A percentile compares a stretch with the other conserved stretches of the same genome.
phyloP scores from a whole-genome alignment of 345 rosid species.

The Murraya paniculata region DNA sequence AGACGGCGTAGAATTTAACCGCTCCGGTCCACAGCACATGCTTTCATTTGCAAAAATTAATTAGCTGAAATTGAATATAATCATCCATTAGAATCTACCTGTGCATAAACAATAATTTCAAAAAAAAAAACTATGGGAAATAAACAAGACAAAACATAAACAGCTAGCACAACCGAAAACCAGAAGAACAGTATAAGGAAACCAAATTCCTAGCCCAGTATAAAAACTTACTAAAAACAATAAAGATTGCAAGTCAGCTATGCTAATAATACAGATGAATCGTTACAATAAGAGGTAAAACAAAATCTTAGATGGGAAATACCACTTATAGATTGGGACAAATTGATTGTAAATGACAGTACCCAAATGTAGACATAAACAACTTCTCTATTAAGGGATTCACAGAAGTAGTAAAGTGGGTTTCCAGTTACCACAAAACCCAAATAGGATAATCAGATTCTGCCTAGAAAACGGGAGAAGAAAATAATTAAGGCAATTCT shows the following conservation, averaged over 20 bases:
- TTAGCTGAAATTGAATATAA: conserved; percentile 25
- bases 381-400: not conserved
- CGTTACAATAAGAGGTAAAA: not conserved
- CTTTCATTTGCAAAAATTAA: conserved; percentile 39
- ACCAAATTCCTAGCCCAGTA: not conserved
- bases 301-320: not conserved
- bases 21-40: conserved; percentile 51
- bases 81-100: conserved; percentile 18
- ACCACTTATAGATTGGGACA: not conserved
- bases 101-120: conserved; percentile 3
- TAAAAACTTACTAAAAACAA: not conserved
- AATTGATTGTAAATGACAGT: not conserved
- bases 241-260: not conserved
- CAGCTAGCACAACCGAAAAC: not conserved
- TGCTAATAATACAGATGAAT: not conserved
- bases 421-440: not conserved
- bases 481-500: not conserved
- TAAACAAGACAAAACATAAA: not conserved
- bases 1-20: conserved; percentile 31
- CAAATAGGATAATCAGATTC: not conserved
- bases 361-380: conserved; percentile 4
- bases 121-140: not conserved
- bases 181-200: not conserved
- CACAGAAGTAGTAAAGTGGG: not conserved
- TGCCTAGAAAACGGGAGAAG: not conserved